Conservation (phyloP, 1,284 basidiomycete genomes). For the Ganoderma lingzhi region DNA sequence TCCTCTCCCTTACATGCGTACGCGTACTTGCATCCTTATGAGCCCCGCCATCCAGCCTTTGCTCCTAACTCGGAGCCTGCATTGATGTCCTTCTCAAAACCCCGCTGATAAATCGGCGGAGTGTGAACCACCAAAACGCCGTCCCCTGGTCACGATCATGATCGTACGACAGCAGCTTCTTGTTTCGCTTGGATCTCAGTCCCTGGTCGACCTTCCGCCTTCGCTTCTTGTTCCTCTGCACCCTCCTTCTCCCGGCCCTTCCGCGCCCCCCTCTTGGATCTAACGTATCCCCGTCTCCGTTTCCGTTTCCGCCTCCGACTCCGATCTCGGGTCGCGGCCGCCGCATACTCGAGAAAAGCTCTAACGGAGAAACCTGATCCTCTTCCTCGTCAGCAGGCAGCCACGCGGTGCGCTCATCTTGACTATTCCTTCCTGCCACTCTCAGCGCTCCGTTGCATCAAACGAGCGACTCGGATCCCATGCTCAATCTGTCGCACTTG, state of each 20-base stretch:
- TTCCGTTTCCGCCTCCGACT: constrained; percentile 7
- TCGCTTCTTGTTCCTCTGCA: constrained; percentile 1
- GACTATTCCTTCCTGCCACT: not conserved
- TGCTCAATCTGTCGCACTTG: not conserved
- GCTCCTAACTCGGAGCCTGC: not conserved
- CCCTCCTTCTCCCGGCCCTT: not conserved
- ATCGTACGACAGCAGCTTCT: not conserved
- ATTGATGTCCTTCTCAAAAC: not conserved
- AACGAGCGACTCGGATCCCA: not conserved
- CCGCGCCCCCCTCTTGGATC: not conserved
- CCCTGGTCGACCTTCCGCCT: not conserved
- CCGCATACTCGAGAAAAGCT: not conserved
- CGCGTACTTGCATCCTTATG: not conserved
- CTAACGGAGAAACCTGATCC: not conserved
- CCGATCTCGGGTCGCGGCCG: not conserved
- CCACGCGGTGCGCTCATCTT: not conserved
- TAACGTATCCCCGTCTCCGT: not conserved
- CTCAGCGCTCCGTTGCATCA: constrained; percentile 8
- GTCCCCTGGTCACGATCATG: constrained; percentile 8
- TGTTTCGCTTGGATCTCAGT: not conserved
- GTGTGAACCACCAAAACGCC: not conserved
- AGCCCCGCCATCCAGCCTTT: not conserved
- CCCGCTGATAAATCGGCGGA: constrained; percentile 2
- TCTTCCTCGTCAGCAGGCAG: not conserved
- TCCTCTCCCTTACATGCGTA: not conserved